Evolutionary conservation across 306 rosid species (phyloP).

Genomic region (Sindora glabra): DNA sequence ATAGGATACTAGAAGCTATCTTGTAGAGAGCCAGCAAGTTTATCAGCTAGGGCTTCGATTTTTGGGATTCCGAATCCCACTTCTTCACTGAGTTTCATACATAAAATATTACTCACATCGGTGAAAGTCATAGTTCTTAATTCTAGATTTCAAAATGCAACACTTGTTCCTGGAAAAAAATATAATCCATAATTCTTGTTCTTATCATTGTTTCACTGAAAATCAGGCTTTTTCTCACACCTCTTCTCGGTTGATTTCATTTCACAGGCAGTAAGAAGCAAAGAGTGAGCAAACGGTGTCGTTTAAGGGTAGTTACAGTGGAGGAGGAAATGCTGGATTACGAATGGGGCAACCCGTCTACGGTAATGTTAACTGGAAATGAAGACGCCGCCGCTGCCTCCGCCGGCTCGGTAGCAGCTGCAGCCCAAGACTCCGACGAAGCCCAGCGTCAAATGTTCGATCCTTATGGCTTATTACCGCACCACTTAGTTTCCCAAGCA

Average conservation of each 20-base stretch:
- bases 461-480: slow-evolving; percentile 35
- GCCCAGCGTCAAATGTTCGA: slow-evolving; percentile 50
- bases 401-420: not conserved
- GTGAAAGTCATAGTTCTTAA: too few relatives aligned
- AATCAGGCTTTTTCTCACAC: not conserved
- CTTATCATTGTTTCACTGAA: too few relatives aligned
- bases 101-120: too few relatives aligned
- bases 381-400: slow-evolving; percentile 24
- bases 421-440: slow-evolving; percentile 36
- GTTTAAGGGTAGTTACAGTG: not conserved
- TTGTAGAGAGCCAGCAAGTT: not conserved
- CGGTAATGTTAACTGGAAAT: slow-evolving; percentile 53
- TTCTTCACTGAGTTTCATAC: slow-evolving; percentile 14
- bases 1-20: too few relatives aligned
- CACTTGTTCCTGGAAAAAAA: not conserved
- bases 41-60: slow-evolving; percentile 28
- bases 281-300: not conserved
- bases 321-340: slow-evolving; percentile 66
- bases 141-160: too few relatives aligned
- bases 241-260: not conserved
- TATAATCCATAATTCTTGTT: too few relatives aligned
- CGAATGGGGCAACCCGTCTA: slow-evolving; percentile 80
- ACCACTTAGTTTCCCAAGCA: slow-evolving; percentile 23
- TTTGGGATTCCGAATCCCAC: slow-evolving; percentile 13
- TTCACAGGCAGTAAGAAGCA: not conserved